Conservation (phyloP, 2,329 filamentous ascomycete genomes). For the Ceratocystis lukuohia region DNA sequence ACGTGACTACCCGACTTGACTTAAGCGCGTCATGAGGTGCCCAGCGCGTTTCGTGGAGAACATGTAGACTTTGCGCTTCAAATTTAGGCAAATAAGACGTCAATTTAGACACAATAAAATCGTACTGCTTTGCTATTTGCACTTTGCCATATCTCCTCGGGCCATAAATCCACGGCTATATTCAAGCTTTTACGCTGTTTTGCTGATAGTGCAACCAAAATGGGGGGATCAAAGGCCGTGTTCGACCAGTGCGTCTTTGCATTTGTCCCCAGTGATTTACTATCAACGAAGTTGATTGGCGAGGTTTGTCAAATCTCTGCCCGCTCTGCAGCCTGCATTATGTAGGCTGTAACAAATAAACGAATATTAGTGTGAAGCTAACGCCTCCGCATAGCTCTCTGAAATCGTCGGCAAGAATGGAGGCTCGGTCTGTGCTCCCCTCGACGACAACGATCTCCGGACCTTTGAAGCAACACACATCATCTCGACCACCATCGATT, state of each 20-base stretch:
- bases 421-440: slow-evolving; percentile 35
- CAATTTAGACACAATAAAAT: neutral
- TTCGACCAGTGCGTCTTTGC: slow-evolving; percentile 34
- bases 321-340: neutral
- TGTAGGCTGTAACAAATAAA: neutral
- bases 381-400: slow-evolving; percentile 28
- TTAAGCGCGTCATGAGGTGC: neutral
- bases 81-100: neutral
- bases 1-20: slow-evolving; percentile 1
- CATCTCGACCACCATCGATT: slow-evolving; percentile 67
- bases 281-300: slow-evolving; percentile 31
- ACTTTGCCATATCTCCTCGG: neutral
- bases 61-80: neutral
- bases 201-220: slow-evolving; percentile 1
- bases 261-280: slow-evolving; percentile 33
- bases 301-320: slow-evolving; percentile 26
- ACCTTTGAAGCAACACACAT: slow-evolving; percentile 42
- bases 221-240: slow-evolving; percentile 24
- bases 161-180: neutral
- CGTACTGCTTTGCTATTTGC: neutral
- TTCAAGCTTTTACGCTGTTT: neutral
- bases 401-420: slow-evolving; percentile 36
- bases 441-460: slow-evolving; percentile 36
- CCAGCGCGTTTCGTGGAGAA: neutral
- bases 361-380: neutral